Evolutionary conservation across 78 protist species (phyloP), one percentile per base, ranked within the genome.

Genomic region (Pelomyxa schiedti): DNA sequence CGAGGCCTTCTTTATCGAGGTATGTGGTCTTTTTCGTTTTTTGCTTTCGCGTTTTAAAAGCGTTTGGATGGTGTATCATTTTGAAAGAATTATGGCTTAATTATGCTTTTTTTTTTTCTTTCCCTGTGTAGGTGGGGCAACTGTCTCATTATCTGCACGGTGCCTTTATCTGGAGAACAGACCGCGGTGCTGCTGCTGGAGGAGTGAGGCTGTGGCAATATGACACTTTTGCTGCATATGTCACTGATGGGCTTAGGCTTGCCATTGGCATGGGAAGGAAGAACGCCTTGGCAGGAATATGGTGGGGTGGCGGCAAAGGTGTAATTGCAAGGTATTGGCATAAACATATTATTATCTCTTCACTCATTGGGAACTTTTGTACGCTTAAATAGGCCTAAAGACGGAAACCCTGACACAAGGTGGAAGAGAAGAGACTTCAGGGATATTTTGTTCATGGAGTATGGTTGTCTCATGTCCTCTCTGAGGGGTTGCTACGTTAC

Each of bases 251-350:
- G 22, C 72, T 75, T n/a, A 67, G 78, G n/a, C 71, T 75, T 8
- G 41, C 71, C 30, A 3, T 39, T 29, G 78, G 78, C 30, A 75
- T 75, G 78, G 3, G 78, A 4, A 6, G 70, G 39, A 75, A 75
- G 22, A 66, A 37, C 26, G 78, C 78, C 8, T 41, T 75, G 6
- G 78, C 78, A 2, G 78, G 78, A 4, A 2, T 75, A n/a, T 75
- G 78, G 78, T 75, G 71, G 71, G 78, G 78, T 22, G 78, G 78
- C 9, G 78, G 78, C 16, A 75, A 75, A 8, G 78, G 71, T 6
- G 74, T 75, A 35, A 2, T 58, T 8, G 70, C 71, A n/a, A n/a
- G n/a, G n/a, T n/a, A n/a, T n/a, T n/a, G n/a, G n/a, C n/a, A n/a
- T n/a, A n/a, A n/a, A n/a, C n/a, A n/a, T n/a, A n/a, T n/a, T n/a